Base-by-base conservation (phyloP, 2,329 filamentous ascomycete genomes). In the Aspergillus brunneoviolaceus region DNA sequence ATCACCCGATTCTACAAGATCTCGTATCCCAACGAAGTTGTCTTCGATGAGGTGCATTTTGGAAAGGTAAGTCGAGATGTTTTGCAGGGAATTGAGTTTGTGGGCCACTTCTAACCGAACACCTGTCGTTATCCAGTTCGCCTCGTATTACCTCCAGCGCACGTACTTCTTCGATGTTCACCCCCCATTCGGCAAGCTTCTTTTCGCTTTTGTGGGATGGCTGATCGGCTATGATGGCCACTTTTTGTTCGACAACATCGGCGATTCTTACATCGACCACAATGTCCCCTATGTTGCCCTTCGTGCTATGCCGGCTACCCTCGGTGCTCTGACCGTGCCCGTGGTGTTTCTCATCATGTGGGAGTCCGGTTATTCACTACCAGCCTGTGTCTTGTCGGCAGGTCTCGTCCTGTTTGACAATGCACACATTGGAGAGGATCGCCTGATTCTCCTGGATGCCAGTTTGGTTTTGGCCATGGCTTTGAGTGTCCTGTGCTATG, bases 91-190 rank as follows among this genome's bases (percentile, higher is more conserved):
- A 45, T 45, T 45, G 39, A 45, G 16, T 45, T 16, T 45, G 39
- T 45, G 39, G n/a, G 6, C 39, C 16, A 42, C 16, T n/a, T 6
- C 39, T 45, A 45, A 45, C 14, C 2, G 39, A 16, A 45, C 39
- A 45, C 39, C 39, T 45, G 39, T 45, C 39, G 39, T 45, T 45
- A 45, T 45, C 2, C 39, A 81, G 80, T 82, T 82, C 63, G 80
- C 80, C 65, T 86, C 85, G 12, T 87, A 89, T 77, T 99, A 99
- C 77, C 88, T 99, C 69, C 89, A 97, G 80, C 89, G 92, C 71
- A 97, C 92, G 63, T 99, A 98, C 82, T 99, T 99, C 84, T 99
- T 99, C 87, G 95, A 99, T 81, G 95, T 99, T 58, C 95, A 99
- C 77, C 95, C 95, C 68, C 95, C 95, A 16, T 96, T 99, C 70